Evolutionary conservation across 441 rosid genomes (phyloP).

Genomic region (Theobroma grandiflorum): DNA sequence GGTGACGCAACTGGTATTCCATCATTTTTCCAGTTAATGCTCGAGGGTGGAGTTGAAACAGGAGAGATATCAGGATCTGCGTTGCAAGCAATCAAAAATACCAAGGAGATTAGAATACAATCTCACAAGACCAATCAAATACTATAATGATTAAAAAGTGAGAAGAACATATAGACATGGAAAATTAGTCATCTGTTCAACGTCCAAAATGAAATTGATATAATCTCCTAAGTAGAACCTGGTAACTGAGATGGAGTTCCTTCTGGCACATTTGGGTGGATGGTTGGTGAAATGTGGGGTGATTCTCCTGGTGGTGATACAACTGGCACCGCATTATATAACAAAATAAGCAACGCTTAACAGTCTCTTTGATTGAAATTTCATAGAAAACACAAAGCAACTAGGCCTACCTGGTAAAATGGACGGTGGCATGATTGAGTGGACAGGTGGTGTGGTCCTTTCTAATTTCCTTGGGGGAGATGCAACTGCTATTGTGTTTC

Average conservation of each 20-base stretch:
- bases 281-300: slow-evolving; percentile 38
- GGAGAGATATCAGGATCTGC: slow-evolving; percentile 57
- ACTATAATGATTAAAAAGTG: background rate
- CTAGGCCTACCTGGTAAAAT: slow-evolving; percentile 15
- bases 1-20: slow-evolving; percentile 68
- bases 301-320: slow-evolving; percentile 32
- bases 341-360: slow-evolving; percentile 23
- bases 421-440: background rate
- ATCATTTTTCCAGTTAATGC: slow-evolving; percentile 39
- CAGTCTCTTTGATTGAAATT: background rate
- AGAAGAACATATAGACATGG: background rate
- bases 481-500: slow-evolving; percentile 35
- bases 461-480: slow-evolving; percentile 44
- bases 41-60: slow-evolving; percentile 53
- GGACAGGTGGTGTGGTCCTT: slow-evolving; percentile 24
- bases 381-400: slow-evolving; percentile 9
- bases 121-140: slow-evolving; percentile 10
- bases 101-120: background rate
- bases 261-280: slow-evolving; percentile 8
- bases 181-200: slow-evolving; percentile 7
- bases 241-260: slow-evolving; percentile 18
- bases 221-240: background rate
- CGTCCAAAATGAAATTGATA: background rate
- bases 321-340: slow-evolving; percentile 41
- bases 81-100: slow-evolving; percentile 34